Percentiles rank a stretch among this genome's conserved stretches.
Conservation (phyloP, 1,284 basidiomycete genomes). For the Exobasidium cylindrosporum region DNA sequence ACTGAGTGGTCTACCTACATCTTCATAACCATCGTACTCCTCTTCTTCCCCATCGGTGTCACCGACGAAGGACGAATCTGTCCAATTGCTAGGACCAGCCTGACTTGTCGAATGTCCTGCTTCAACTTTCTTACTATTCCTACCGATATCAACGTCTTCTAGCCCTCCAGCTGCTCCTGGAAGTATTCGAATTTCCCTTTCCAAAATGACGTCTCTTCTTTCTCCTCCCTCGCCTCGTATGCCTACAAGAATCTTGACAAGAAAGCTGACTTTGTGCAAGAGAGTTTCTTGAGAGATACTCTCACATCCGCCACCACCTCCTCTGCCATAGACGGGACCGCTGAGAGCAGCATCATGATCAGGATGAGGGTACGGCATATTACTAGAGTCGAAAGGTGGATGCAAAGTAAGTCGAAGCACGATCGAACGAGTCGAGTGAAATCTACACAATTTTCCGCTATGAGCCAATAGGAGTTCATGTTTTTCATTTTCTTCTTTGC, state of each 20-base stretch:
- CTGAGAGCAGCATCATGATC: slow-evolving; percentile 45
- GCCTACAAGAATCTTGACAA: slow-evolving; percentile 40
- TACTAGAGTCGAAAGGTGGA: slow-evolving; percentile 42
- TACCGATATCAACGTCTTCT: slow-evolving; percentile 4
- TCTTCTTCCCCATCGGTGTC: slow-evolving; percentile 12
- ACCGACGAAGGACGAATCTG: slow-evolving; percentile 6
- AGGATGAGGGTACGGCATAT: slow-evolving; percentile 49
- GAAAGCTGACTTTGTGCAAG: slow-evolving; percentile 48
- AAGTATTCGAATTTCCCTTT: slow-evolving; percentile 33
- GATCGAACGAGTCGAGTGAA: slow-evolving; percentile 39
- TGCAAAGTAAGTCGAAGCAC: slow-evolving; percentile 41
- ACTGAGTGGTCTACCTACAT: slow-evolving; percentile 15
- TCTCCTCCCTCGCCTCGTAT: slow-evolving; percentile 24
- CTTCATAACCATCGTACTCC: slow-evolving; percentile 29
- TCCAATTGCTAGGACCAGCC: slow-evolving; percentile 2
- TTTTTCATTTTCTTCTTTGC: slow-evolving; percentile 18
- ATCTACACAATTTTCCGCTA: slow-evolving; percentile 50
- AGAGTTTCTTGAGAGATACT: slow-evolving; percentile 50
- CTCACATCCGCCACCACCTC: slow-evolving; percentile 49
- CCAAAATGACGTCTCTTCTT: slow-evolving; percentile 34
- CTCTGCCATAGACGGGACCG: slow-evolving; percentile 34
- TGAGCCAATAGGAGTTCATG: slow-evolving; percentile 44
- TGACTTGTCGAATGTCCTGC: neutral
- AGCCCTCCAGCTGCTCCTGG: slow-evolving; percentile 39
- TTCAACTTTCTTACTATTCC: slow-evolving; percentile 2